Percentiles rank a stretch among this genome's conserved stretches.
These are phyloP conservation scores for Escallonia herrerae DNA, from an alignment of 129 eudicot genomes.

Conservation along the genomic window DNA sequence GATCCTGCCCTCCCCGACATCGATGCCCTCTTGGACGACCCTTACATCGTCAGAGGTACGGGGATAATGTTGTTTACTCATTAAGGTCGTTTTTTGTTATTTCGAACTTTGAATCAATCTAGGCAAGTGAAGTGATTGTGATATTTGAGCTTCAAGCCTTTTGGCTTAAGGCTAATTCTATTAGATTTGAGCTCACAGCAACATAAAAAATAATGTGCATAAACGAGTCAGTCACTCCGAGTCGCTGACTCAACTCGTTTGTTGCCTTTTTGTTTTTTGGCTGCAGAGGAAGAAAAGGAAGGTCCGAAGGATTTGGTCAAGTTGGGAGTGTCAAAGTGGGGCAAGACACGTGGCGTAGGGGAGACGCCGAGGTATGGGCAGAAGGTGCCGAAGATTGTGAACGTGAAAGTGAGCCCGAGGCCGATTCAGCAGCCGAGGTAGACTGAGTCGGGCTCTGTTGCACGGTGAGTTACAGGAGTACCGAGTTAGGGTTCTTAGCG, in stretches of 20 bases:
- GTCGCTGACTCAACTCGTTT: background rate
- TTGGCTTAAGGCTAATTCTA: no score
- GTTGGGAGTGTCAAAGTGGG: conserved; percentile 61
- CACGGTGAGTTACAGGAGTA: conserved; percentile 9
- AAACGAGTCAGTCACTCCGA: no score
- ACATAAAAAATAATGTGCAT: no score
- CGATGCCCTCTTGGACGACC: conserved; percentile 13
- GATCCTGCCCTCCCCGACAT: conserved; percentile 26
- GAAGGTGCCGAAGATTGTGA: conserved; percentile 89
- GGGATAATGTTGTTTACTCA: no score
- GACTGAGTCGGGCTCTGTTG: conserved; percentile 12
- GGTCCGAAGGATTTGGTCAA: conserved; percentile 45
- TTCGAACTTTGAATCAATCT: no score
- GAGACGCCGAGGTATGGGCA: conserved; percentile 38
- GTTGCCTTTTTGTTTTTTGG: background rate
- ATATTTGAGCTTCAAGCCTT: no score
- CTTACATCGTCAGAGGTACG: conserved; percentile 29
- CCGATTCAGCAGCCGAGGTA: conserved; percentile 82
- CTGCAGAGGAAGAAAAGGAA: conserved; percentile 27
- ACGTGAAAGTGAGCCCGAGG: conserved; percentile 63
- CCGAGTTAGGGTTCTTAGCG: conserved; percentile 9
- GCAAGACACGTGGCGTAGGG: conserved; percentile 31
- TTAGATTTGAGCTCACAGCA: no score
- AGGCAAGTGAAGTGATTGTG: no score
- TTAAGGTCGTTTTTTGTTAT: no score